Percentiles rank a stretch among this genome's conserved stretches.
Conservation (phyloP, 2,329 filamentous ascomycete species). For the Tolypocladium paradoxum region DNA sequence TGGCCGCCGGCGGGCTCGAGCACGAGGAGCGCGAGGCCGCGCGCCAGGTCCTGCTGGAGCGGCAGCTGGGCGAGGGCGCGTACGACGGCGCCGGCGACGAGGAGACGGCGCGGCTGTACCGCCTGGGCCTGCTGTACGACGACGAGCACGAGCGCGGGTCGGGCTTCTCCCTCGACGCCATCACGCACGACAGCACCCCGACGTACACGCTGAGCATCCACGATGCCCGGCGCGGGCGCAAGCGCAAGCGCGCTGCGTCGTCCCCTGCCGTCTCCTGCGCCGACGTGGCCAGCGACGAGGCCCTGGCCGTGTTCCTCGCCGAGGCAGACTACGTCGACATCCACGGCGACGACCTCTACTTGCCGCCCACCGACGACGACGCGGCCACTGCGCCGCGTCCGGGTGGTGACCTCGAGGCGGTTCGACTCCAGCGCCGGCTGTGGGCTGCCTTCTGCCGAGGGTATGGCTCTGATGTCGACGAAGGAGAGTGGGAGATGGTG, state of each 20-base stretch:
- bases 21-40: not conserved
- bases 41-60: not conserved
- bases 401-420: not conserved
- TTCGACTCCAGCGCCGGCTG: not conserved
- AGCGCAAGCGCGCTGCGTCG: not conserved
- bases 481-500: not conserved
- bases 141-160: not conserved
- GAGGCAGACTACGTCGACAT: not conserved
- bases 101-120: not conserved
- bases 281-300: not conserved
- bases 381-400: not conserved
- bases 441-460: not conserved
- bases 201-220: not conserved
- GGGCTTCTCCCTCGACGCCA: not conserved
- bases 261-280: not conserved
- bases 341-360: not conserved
- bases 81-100: not conserved
- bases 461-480: not conserved
- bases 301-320: not conserved
- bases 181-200: not conserved
- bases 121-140: not conserved
- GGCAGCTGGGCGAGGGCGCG: not conserved
- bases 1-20: not conserved
- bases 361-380: not conserved
- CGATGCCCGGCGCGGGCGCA: not conserved